Evolutionary conservation across 768 basidiomycete species (phyloP).

Genomic region (Lactifluus rugatus): DNA sequence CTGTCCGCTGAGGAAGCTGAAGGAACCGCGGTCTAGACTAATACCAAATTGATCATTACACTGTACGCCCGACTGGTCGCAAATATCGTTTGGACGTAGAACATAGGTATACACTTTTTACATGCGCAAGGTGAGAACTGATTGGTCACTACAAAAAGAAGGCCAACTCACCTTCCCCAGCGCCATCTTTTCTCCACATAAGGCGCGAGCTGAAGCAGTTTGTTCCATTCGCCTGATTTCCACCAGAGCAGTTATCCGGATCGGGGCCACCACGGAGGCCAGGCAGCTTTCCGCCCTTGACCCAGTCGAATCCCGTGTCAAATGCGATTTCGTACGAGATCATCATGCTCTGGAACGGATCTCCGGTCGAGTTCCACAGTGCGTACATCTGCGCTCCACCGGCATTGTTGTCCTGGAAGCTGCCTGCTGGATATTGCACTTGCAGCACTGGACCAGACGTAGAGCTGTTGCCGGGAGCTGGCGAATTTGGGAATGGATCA

Average conservation of each 20-base stretch:
- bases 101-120: constrained; percentile 72
- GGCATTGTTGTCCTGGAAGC: constrained; percentile 42
- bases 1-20: constrained; percentile 51
- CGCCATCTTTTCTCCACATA: constrained; percentile 64
- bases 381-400: constrained; percentile 62
- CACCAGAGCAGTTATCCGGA: constrained; percentile 59
- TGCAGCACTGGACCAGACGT: constrained; percentile 36
- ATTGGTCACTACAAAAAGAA: background rate
- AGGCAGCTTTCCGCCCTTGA: constrained; percentile 70
- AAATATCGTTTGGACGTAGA: constrained; percentile 51
- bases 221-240: constrained; percentile 47
- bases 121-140: constrained; percentile 1
- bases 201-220: constrained; percentile 66
- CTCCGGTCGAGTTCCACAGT: constrained; percentile 55
- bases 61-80: constrained; percentile 40
- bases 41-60: constrained; percentile 73
- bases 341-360: constrained; percentile 55
- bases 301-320: constrained; percentile 54
- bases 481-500: constrained; percentile 54
- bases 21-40: constrained; percentile 60
- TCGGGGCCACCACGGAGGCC: constrained; percentile 63
- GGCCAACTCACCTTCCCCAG: constrained; percentile 53
- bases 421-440: constrained; percentile 54
- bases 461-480: constrained; percentile 27
- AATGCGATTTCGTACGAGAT: constrained; percentile 71